Evolutionary conservation across 202 grass and related monocot species (phyloP).

Genomic region (Brachypodium distachyon): DNA sequence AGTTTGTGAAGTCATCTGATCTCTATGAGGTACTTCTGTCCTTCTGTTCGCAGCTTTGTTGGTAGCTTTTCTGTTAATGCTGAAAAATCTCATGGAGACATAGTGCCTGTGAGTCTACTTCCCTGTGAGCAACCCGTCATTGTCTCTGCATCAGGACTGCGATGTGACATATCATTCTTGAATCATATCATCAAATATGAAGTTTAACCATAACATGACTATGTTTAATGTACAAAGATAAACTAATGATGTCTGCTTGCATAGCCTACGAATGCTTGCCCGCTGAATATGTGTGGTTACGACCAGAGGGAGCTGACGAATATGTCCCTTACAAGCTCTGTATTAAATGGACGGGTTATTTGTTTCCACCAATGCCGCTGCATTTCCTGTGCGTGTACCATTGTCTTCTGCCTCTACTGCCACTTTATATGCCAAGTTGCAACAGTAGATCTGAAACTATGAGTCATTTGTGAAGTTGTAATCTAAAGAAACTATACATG

Average conservation of each 20-base stretch:
- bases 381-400: background rate
- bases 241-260: background rate
- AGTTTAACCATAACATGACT: background rate
- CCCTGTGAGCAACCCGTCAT: background rate
- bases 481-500: background rate
- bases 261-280: background rate
- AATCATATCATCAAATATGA: background rate
- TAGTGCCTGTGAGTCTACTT: background rate
- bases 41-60: background rate
- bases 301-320: background rate
- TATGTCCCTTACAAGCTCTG: background rate
- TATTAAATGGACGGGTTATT: background rate
- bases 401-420: background rate
- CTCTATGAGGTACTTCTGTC: conserved; percentile 58
- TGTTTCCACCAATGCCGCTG: background rate
- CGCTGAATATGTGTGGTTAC: background rate
- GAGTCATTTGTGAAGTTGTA: background rate
- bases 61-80: background rate
- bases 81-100: background rate
- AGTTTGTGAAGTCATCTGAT: conserved; percentile 75
- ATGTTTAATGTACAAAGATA: background rate
- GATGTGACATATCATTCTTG: background rate
- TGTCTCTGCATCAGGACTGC: background rate
- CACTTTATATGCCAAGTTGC: background rate
- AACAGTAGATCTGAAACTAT: background rate